These are phyloP conservation scores for Phialemonium atrogriseum DNA, from an alignment of 2,329 filamentous ascomycete genomes.

Conservation along the genomic window DNA sequence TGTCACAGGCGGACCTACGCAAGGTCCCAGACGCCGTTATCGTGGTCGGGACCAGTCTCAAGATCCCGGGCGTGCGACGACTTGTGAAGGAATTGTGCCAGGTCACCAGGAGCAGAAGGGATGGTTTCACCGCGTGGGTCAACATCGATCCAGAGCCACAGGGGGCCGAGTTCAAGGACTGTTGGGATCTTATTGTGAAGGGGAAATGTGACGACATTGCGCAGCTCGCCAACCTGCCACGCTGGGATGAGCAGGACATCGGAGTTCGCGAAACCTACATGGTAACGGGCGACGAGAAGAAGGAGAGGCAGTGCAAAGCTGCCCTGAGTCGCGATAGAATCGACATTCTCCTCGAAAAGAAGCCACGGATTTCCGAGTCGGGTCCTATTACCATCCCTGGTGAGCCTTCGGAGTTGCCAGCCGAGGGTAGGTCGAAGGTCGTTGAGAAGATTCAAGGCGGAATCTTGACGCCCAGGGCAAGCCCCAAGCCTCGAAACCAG, in stretches of 20 bases:
- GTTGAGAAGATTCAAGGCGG: slow-evolving; percentile 35
- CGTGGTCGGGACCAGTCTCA: slow-evolving; percentile 91
- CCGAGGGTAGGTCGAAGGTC: slow-evolving; percentile 27
- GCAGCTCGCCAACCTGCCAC: slow-evolving; percentile 55
- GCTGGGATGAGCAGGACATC: slow-evolving; percentile 48
- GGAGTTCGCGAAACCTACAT: slow-evolving; percentile 36
- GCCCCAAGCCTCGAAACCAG: slow-evolving; percentile 37
- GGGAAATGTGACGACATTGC: slow-evolving; percentile 87
- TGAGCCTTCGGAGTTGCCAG: slow-evolving; percentile 10
- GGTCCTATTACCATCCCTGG: neutral
- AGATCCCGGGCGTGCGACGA: slow-evolving; percentile 84
- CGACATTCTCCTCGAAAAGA: slow-evolving; percentile 32
- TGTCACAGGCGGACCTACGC: slow-evolving; percentile 78
- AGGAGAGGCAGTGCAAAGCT: slow-evolving; percentile 27
- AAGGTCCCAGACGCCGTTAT: slow-evolving; percentile 83
- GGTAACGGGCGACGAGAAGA: slow-evolving; percentile 32
- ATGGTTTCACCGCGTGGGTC: slow-evolving; percentile 89
- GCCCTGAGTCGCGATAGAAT: slow-evolving; percentile 28
- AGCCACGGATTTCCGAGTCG: slow-evolving; percentile 11
- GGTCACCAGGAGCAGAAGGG: slow-evolving; percentile 70
- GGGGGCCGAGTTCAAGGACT: slow-evolving; percentile 78
- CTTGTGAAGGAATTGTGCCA: slow-evolving; percentile 88
- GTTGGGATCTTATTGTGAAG: slow-evolving; percentile 85
- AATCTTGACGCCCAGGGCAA: slow-evolving; percentile 51
- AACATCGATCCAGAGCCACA: slow-evolving; percentile 81